Percentiles rank a stretch among this genome's conserved stretches.
Evolutionary conservation across 1,139 yeast genomes (phyloP).

Genomic region (Yamadazyma songkhlaensis): DNA sequence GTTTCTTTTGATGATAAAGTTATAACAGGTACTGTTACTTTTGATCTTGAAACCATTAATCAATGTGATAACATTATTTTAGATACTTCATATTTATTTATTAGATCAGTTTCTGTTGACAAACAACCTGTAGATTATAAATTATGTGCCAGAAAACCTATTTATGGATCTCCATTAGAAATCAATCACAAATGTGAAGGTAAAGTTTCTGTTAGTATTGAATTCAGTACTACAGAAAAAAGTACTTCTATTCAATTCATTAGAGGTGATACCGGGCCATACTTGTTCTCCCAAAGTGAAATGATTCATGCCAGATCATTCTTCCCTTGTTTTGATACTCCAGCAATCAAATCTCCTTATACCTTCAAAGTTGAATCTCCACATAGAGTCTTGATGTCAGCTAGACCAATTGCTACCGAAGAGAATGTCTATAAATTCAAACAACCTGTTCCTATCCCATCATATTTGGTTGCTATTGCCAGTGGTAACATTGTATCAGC

Average conservation of each 20-base stretch:
- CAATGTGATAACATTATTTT: slow-evolving; percentile 17
- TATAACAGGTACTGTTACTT: slow-evolving; percentile 28
- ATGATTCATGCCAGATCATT: slow-evolving; percentile 42
- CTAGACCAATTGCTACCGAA: slow-evolving; percentile 22
- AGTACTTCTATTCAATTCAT: slow-evolving; percentile 43
- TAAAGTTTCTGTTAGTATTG: slow-evolving; percentile 11
- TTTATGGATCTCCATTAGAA: slow-evolving; percentile 32
- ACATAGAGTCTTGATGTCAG: slow-evolving; percentile 35
- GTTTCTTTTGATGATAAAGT: slow-evolving; percentile 28
- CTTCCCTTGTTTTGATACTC: slow-evolving; percentile 45
- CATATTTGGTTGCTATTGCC: slow-evolving; percentile 35
- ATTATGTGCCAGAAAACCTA: slow-evolving; percentile 20
- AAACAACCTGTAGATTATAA: slow-evolving; percentile 17
- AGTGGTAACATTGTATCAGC: slow-evolving; percentile 30
- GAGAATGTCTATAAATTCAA: slow-evolving; percentile 20
- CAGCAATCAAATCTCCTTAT: slow-evolving; percentile 35
- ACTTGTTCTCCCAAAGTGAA: slow-evolving; percentile 43
- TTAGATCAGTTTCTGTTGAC: slow-evolving; percentile 22
- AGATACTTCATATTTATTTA: slow-evolving; percentile 31
- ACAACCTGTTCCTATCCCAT: slow-evolving; percentile 37
- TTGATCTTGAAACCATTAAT: slow-evolving; percentile 15
- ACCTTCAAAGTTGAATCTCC: slow-evolving; percentile 30
- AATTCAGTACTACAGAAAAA: slow-evolving; percentile 30
- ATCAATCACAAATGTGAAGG: slow-evolving; percentile 15
- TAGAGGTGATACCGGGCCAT: slow-evolving; percentile 37